Evolutionary conservation across 768 basidiomycete species (phyloP), one percentile per base, ranked within the genome.

Genomic region (Tubosaeta sp.): DNA sequence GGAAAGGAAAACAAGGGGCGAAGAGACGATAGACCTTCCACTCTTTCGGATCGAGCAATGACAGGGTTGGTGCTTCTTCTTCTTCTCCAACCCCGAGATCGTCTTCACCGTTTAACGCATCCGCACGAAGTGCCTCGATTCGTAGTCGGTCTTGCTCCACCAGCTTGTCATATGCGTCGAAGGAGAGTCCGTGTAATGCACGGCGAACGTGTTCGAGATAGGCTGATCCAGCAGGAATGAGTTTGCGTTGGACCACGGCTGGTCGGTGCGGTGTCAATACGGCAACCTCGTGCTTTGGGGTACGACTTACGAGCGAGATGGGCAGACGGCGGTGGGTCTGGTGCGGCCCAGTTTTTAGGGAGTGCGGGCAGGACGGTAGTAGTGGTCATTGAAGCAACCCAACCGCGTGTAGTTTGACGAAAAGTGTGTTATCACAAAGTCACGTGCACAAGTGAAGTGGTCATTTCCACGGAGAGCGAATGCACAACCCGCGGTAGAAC

Each of bases 71-170:
- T 17, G 79, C 69, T 74, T 98, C 95, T 56, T 83, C 76, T 72
- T 98, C 97, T 53, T 92, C 88, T 2, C 94, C 95, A 6, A 98
- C 87, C 27, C 93, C 95, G 12, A 92, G 83, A 74, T 95, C 94
- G 62, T 91, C 89, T 55, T 88, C 88, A 6, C 71, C 71, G 48
- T 75, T 75, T 35, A 71, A 62, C 17, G 76, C 82, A 41, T 71
- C 70, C 5, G 65, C 74, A 58, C 79, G 77, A 16, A 82, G 71
- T 5, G 75, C 74, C 48, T 78, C 73, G 32, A 78, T 69, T 33
- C 77, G 80, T 61, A 76, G 74, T 33, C 71, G 74, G 53, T 82
- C 77, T 55, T 80, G 75, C 60, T 77, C 75, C 43, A 81, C 68
- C 64, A 80, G 77, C 61, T 78, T 78, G 73, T 97, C 94, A 59